A percentile compares a stretch with the other conserved stretches of the same genome.
Conservation (phyloP, 306 rosid genomes). For the Quercus rubra region DNA sequence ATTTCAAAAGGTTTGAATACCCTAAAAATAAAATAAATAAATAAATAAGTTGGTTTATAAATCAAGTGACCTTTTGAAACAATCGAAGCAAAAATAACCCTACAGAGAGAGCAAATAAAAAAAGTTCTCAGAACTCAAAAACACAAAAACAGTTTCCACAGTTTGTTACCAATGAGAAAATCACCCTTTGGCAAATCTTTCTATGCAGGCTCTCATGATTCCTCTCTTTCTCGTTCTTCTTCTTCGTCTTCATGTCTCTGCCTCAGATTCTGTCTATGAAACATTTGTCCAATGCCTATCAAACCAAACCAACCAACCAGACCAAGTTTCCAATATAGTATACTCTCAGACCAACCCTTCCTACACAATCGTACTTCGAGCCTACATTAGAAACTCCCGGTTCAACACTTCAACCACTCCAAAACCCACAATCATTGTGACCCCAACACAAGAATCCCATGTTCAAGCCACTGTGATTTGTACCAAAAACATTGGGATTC, state of each 20-base stretch:
- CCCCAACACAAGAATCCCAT: slow-evolving; percentile 45
- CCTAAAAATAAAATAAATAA: no score
- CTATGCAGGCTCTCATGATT: not conserved
- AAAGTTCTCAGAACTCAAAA: not conserved
- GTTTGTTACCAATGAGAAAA: not conserved
- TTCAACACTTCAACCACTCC: slow-evolving; percentile 66
- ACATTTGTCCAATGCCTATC: slow-evolving; percentile 53
- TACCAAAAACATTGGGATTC: slow-evolving; percentile 37
- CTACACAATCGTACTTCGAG: slow-evolving; percentile 54
- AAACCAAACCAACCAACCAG: slow-evolving; percentile 27
- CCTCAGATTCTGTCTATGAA: slow-evolving; percentile 34
- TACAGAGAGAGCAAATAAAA: no score
- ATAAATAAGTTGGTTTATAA: no score
- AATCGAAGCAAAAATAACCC: no score
- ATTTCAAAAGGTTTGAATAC: no score
- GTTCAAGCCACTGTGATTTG: slow-evolving; percentile 61
- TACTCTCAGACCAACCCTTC: slow-evolving; percentile 38
- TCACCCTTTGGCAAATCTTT: not conserved
- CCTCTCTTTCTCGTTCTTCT: slow-evolving; percentile 22
- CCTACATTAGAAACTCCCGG: slow-evolving; percentile 69
- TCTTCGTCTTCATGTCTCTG: slow-evolving; percentile 22
- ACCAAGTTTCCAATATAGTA: slow-evolving; percentile 29
- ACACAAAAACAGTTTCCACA: not conserved
- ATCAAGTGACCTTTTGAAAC: no score
- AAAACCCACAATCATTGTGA: slow-evolving; percentile 62